These are phyloP conservation scores for Vitis hybrid DNA, from an alignment of 177 flowering plant genomes.

Conservation along the genomic window DNA sequence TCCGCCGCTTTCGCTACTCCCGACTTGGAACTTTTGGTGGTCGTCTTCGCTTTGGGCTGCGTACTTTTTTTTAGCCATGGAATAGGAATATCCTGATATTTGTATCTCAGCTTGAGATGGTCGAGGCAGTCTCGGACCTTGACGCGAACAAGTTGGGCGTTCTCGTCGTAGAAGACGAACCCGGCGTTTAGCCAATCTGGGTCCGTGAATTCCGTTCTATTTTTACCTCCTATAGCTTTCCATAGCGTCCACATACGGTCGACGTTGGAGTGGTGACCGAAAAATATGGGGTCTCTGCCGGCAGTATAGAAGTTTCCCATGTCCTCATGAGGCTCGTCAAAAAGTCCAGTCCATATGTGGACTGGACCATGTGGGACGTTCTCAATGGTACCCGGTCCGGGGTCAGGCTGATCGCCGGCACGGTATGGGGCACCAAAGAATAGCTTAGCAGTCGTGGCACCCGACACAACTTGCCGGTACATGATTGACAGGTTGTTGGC, in stretches of 20 bases:
- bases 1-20: conserved; percentile 26
- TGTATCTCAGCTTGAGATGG: conserved; percentile 28
- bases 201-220: conserved; percentile 38
- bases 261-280: conserved; percentile 51
- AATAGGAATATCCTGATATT: conserved; percentile 40
- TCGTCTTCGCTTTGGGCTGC: conserved; percentile 12
- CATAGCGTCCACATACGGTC: conserved; percentile 58
- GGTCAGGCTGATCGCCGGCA: conserved; percentile 52
- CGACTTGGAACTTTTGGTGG: background rate
- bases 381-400: conserved; percentile 58
- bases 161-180: conserved; percentile 67
- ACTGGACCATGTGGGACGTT: conserved; percentile 54
- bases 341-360: conserved; percentile 59
- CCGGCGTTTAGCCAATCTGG: conserved; percentile 49
- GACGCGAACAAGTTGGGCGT: conserved; percentile 50
- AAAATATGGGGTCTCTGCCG: conserved; percentile 65
- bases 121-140: conserved; percentile 50
- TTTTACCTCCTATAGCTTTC: conserved; percentile 41
- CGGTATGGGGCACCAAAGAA: conserved; percentile 57
- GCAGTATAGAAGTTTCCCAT: conserved; percentile 75
- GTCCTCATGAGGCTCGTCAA: conserved; percentile 47
- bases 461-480: conserved; percentile 61
- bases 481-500: conserved; percentile 40
- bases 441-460: conserved; percentile 34
- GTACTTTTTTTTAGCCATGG: conserved; percentile 49